Evolutionary conservation across 2,329 filamentous ascomycete genomes (phyloP).

Genomic region (Xylariaceae sp.): DNA sequence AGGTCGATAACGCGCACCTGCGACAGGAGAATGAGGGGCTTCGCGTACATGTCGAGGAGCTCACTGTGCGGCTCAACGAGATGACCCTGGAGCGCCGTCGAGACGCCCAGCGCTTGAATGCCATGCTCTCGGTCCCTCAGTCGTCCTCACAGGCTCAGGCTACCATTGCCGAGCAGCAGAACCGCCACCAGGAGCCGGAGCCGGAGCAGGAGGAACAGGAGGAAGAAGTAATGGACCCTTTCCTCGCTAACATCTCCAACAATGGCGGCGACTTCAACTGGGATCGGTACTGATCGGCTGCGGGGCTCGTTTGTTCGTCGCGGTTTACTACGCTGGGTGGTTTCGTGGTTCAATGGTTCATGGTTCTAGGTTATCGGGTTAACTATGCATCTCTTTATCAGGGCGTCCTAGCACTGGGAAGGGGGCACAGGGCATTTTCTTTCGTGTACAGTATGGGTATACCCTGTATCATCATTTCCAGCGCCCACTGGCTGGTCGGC

Average conservation of each 20-base stretch:
- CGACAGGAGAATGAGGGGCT: neutral
- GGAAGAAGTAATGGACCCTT: neutral
- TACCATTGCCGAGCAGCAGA: neutral
- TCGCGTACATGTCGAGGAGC: neutral
- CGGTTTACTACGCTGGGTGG: too few relatives aligned
- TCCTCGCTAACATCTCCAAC: neutral
- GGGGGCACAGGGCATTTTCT: too few relatives aligned
- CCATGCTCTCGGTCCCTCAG: neutral
- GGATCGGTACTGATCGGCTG: neutral
- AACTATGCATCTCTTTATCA: too few relatives aligned
- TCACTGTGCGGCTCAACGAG: neutral
- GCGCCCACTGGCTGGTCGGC: too few relatives aligned
- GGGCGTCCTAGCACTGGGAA: too few relatives aligned
- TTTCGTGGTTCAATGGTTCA: too few relatives aligned
- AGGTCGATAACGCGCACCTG: conserved; percentile 2
- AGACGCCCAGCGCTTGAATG: neutral
- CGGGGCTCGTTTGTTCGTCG: too few relatives aligned
- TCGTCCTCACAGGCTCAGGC: neutral
- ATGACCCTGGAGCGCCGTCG: neutral
- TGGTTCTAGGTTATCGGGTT: too few relatives aligned
- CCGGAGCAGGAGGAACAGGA: neutral
- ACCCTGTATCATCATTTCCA: too few relatives aligned
- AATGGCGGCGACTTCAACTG: neutral
- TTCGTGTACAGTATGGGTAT: too few relatives aligned
- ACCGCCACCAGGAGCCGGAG: neutral